Evolutionary conservation across 306 rosid genomes (phyloP), one percentile per base, ranked within the genome.

Genomic region (Rubus idaeus): DNA sequence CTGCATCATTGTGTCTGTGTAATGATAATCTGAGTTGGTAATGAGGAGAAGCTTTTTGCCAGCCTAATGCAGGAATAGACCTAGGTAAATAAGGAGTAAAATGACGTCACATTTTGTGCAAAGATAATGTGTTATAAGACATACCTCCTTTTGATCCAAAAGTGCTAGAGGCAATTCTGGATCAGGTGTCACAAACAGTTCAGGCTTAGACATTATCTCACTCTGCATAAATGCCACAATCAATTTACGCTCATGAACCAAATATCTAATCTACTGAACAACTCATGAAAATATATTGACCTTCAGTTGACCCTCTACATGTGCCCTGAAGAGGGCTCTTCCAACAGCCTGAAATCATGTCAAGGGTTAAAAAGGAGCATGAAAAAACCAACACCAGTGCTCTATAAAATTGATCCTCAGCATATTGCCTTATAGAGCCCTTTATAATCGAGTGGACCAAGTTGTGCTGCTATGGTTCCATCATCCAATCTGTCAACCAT

Each of bases 281-380:
- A 53, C 63, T 57, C 55, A 70, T 72, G 13, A 37, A 66, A 56
- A 56, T 51, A 55, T 71, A 70, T 72, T 74, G 78, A 91, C 98
- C 98, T 95, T 95, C 65, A 95, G 93, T 84, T 88, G 98, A 75
- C 98, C 98, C 84, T 95, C 98, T 17, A 95, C 98, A 83, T 95
- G 98, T 75, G 98, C 97, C 88, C 93, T 74, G 85, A 95, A 95
- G 76, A 95, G 93, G 80, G 98, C 98, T 87, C 83, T 92, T 68
- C 96, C 98, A 79, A 92, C 97, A 35, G 98, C 97, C 98, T 94
- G 90, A 84, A 85, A 82, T 77, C 81, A 77, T 68, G 85, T 62
- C 78, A 76, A 60, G 6, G 70, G 87, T 88, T 82, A 78, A 78
- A 78, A 81, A 70, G 68, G 69, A 44, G 79, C 68, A 17, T 11